Evolutionary conservation across 768 basidiomycete species (phyloP), one percentile per base, ranked within the genome.

Genomic region (Megacollybia marginata): DNA sequence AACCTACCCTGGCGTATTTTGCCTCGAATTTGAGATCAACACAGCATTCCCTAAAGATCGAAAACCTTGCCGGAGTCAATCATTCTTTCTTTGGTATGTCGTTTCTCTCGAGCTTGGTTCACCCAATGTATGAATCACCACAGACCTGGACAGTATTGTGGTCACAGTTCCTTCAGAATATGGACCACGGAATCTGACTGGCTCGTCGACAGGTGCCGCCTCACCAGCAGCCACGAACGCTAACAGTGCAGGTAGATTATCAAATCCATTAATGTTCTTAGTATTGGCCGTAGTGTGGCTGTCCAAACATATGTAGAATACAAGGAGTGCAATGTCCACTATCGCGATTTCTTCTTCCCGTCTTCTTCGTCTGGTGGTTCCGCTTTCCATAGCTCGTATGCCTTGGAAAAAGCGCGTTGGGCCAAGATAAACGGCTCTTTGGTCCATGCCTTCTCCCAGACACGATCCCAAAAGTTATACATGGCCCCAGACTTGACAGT

Each of bases 381-480:
- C 8, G 38, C 38, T 8, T 40, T 40, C 38, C 38, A 40, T 18
- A 40, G 13, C 38, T 40, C 38, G 38, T 40, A 40, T 8, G 38
- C 38, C 18, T 18, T 40, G 51, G 57, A 62, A 40, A 71, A 65
- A 11, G 74, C 69, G 44, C 69, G 65, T 46, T 65, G 66, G 2
- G 72, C 75, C 16, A 78, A 65, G 36, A 71, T 59, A 48, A 71
- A 78, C 1, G 87, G 87, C 48, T 87, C 82, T 11, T 71, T 69
- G 1, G 79, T 76, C 65, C 68, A 71, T 15, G 83, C 77, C 59
- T 83, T 87, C 59, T 83, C 79, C 76, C 78, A 80, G 13, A 82
- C 63, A 4, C 79, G 78, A 31, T 57, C 57, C 2, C 75, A 80
- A 58, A 89, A 78, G 55, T 79, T 66, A 45, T 59, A 69, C 52